Percentiles rank a stretch among this genome's conserved stretches.
These are phyloP conservation scores for Plantago elongata DNA, from an alignment of 257 asterid genomes.

Conservation along the genomic window DNA sequence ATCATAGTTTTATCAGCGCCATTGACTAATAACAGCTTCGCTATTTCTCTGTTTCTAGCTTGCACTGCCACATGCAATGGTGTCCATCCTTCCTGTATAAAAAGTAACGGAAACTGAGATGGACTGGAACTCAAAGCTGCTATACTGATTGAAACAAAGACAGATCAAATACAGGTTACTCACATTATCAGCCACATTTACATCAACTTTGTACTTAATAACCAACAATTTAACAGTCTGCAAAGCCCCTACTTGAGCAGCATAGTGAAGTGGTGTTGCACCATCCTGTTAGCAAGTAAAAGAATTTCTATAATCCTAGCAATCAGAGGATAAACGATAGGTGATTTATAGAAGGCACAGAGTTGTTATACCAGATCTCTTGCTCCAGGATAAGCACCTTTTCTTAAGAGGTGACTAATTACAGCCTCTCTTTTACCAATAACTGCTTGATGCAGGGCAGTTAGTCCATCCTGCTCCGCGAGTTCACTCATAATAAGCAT, in stretches of 20 bases:
- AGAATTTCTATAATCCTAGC: slow-evolving; percentile 5
- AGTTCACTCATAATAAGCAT: slow-evolving; percentile 3
- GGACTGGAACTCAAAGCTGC: not conserved
- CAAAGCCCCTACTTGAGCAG: slow-evolving; percentile 90
- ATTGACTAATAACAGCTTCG: slow-evolving; percentile 60
- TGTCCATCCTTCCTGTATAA: slow-evolving; percentile 83
- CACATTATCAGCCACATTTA: slow-evolving; percentile 77
- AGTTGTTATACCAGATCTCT: slow-evolving; percentile 57
- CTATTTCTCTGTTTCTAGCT: slow-evolving; percentile 75
- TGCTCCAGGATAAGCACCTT: slow-evolving; percentile 76
- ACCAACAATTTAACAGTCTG: slow-evolving; percentile 74
- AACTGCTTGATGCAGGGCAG: slow-evolving; percentile 85
- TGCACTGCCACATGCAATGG: slow-evolving; percentile 88
- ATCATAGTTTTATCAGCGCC: slow-evolving; percentile 80
- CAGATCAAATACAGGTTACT: slow-evolving; percentile 24
- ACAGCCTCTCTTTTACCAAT: slow-evolving; percentile 87
- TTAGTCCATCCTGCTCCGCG: slow-evolving; percentile 67
- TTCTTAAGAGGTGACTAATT: slow-evolving; percentile 87
- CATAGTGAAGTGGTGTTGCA: slow-evolving; percentile 86
- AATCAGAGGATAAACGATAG: slow-evolving; percentile 8
- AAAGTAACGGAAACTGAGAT: slow-evolving; percentile 4
- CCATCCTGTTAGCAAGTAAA: slow-evolving; percentile 51
- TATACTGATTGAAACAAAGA: not conserved
- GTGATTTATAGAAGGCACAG: not conserved
- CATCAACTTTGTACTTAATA: slow-evolving; percentile 77